Evolutionary conservation across 768 basidiomycete genomes (phyloP), one percentile per base, ranked within the genome.

Genomic region (Lepiota venenata): DNA sequence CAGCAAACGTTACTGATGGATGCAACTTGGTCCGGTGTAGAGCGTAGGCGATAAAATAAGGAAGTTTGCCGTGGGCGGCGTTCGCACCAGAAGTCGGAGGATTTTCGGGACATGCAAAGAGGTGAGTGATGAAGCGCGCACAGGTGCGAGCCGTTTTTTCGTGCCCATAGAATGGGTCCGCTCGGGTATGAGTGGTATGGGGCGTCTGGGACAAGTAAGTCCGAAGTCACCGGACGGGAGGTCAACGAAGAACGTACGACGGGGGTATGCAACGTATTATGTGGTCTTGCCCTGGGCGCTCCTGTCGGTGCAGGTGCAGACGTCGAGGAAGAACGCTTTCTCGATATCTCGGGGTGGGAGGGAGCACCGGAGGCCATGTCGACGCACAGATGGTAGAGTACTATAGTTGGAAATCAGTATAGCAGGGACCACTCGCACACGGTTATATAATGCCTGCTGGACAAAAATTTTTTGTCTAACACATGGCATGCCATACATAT

Each of bases 101-200:
- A 25, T 84, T 76, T 57, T 93, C 90, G 2, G 93, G 93, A 64
- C 93, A 96, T 0, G 85, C 83, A 64, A 94, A 95, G 0, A 94
- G 77, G 49, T 91, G 87, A 0, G 87, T 87, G 18, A 96, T 92
- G 65, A 94, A 95, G 0, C 88, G 78, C 0, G 80, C 84, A 48
- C 86, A 84, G 43, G 92, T 69, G 16, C 81, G 80, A 0, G 92
- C 85, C 0, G 83, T 73, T 18, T 73, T 71, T 66, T 91, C 89
- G 66, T 94, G 88, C 37, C 93, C 92, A 55, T 91, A 88, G 67
- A 73, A 86, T 0, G 81, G 81, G 63, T 88, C 84, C 3, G 64
- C 59, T 58, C 74, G 67, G 48, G 66, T 48, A 47, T 62, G 58
- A 22, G 64, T 59, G 39, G 47, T 41, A 29, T 56, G 69, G 59